Evolutionary conservation across 495 filamentous ascomycete species (phyloP), one percentile per base, ranked within the genome.

Genomic region (Xylaria intraflava): DNA sequence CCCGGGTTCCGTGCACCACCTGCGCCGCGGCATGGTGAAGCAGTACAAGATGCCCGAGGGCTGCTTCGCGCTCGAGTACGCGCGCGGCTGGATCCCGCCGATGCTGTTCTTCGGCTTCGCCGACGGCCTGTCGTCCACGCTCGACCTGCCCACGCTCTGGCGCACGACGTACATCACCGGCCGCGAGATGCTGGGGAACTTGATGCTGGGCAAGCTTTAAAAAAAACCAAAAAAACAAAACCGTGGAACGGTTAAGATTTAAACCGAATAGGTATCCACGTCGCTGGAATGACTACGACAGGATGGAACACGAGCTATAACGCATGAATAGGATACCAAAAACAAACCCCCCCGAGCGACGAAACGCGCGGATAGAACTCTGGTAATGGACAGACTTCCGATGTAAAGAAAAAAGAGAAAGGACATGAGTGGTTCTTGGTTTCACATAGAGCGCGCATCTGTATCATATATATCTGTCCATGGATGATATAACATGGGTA

Each of bases 71-170:
- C 80, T 94, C 47, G 89, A 93, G 76, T 89, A 91, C 72, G 89
- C 88, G 22, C 82, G 87, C 60, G 89, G 89, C 61, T 93, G 87
- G 87, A 91, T 94, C 69, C 89, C 89, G 47, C 85, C 84, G 55
- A 93, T 94, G 89, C 73, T 94, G 24, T 83, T 84, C 69, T 93
- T 94, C 70, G 89, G 89, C 16, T 91, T 83, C 65, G 85, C 88
- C 57, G 89, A 93, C 74, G 82, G 78, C 51, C 76, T 92, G 53
- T 79, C 75, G 45, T 86, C 82, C 64, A 90, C 86, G 6, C 74
- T 91, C 49, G 88, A 93, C 65, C 75, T 91, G 67, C 80, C 77
- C 5, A 92, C 88, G 20, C 67, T 94, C 56, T 92, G 86, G 86
- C 79, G 81, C 55, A 94, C 85, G 16, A 78, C 78, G 24, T 76